Base-by-base conservation (phyloP, 1,284 basidiomycete genomes). In the Tilletia walkeri region DNA sequence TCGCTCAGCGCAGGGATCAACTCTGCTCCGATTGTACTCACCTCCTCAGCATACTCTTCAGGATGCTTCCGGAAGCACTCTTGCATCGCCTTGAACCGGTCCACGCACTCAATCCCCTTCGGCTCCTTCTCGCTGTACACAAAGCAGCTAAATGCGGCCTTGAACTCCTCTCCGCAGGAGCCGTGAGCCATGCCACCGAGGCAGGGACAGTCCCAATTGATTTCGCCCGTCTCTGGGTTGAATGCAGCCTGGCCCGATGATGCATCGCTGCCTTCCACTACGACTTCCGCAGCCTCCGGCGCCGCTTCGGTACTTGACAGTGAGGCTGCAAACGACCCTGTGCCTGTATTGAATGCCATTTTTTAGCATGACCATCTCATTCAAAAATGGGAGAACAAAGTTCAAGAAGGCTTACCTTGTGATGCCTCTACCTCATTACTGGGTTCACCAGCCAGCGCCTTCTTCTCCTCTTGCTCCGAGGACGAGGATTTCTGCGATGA, bases 111-210 rank as follows among this genome's bases (percentile, higher is more conserved):
- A 70, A 98, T 92, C 9, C 95, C 95, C 86, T 99, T 99, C 1
- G 95, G 95, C 80, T 99, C 96, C 69, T 90, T 88, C 83, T 97
- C 94, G 9, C 92, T 95, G 85, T 89, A 92, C 4, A 99, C 90
- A 79, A 99, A 99, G 86, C 95, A 99, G 53, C 93, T 93, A 86
- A 99, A 99, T 0, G 96, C 95, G 73, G 91, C 91, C 78, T 92
- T 91, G 87, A 99, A 99, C 80, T 98, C 88, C 75, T 89, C 88
- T 12, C 95, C 95, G 82, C 95, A 99, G 1, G 95, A 94, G 5
- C 96, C 96, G 80, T 97, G 88, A 2, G 96, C 95, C 96, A 99
- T 98, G 69, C 95, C 96, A 36, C 95, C 95, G 12, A 99, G 89
- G 84, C 95, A 99, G 75, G 83, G 83, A 74, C 83, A 84, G 75